Base-by-base conservation (phyloP, 2,329 filamentous ascomycete species). In the Penicillium sp. region DNA sequence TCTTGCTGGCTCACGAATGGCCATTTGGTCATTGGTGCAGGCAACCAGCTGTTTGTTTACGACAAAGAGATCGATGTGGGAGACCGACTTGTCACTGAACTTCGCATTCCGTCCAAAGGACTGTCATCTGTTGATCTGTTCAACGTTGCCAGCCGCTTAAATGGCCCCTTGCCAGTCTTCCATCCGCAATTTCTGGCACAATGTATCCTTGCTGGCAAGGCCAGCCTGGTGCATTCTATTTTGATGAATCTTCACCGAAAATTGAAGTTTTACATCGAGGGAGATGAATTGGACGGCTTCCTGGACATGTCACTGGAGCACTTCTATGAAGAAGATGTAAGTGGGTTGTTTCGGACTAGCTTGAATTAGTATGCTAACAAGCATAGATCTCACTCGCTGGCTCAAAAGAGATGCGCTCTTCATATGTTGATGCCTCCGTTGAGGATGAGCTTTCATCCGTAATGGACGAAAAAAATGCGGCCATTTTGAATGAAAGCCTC, bases 151-250 rank as follows among this genome's bases (percentile, higher is more conserved):
- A 88, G 89, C 60, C 81, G 89, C 55, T 79, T 97, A 45, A 97
- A 96, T 65, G 89, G 90, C 0, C 88, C 92, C 2, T 76, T 97
- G 6, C 90, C 94, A 0, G 81, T 95, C 2, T 99, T 95, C 63
- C 93, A 99, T 64, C 94, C 94, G 0, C 90, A 95, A 65, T 89
- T 96, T 53, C 74, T 97, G 24, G 88, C 89, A 47, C 89, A 96
- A 69, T 93, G 89, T 63, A 90, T 95, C 34, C 77, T 96, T 24
- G 82, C 86, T 18, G 93, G 92, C 0, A 95, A 95, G 67, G 81
- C 81, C 31, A 69, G 73, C 3, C 71, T 90, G 6, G 90, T 94
- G 2, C 86, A 90, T 60, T 79, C 79, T 9, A 85, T 96, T 9
- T 72, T 97, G 26, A 76, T 88, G 47, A 83, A 83, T 6, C 76